Conservation (phyloP, 495 filamentous ascomycete genomes). For the Neurospora sp. region DNA sequence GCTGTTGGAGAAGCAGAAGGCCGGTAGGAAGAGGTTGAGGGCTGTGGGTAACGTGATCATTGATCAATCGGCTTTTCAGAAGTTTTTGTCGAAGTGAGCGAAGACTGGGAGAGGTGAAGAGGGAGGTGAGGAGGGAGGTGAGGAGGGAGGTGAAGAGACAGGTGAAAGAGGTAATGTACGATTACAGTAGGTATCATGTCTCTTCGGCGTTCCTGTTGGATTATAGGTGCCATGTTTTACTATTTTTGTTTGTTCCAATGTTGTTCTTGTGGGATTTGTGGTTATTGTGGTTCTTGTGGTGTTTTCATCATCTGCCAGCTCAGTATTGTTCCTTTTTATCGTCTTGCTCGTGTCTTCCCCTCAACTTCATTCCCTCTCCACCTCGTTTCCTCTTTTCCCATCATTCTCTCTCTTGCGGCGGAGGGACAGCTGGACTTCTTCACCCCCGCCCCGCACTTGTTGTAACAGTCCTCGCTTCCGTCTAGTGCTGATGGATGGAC, state of each 20-base stretch:
- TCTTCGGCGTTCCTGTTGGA: neutral
- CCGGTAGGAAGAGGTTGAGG: slow-evolving; percentile 77
- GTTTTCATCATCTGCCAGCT: neutral
- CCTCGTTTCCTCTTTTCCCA: neutral
- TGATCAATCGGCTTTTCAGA: slow-evolving; percentile 88
- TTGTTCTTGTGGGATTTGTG: neutral
- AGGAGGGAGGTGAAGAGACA: neutral
- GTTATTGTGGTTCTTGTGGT: neutral
- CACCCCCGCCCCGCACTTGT: neutral
- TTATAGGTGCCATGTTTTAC: neutral
- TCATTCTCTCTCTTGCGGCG: neutral
- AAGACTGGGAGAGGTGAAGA: neutral
- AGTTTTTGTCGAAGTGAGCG: slow-evolving; percentile 54
- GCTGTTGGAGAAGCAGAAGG: slow-evolving; percentile 93
- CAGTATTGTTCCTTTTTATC: neutral
- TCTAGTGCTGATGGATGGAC: neutral
- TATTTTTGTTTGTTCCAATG: neutral
- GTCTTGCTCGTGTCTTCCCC: neutral
- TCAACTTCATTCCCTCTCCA: neutral
- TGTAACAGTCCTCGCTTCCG: neutral
- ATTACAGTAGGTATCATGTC: neutral
- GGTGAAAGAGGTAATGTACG: neutral
- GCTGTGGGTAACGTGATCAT: slow-evolving; percentile 74
- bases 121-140: neutral
- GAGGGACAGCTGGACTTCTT: neutral